phyloP scores from a whole-genome alignment of 768 basidiomycete species.

The Trametes elegans region DNA sequence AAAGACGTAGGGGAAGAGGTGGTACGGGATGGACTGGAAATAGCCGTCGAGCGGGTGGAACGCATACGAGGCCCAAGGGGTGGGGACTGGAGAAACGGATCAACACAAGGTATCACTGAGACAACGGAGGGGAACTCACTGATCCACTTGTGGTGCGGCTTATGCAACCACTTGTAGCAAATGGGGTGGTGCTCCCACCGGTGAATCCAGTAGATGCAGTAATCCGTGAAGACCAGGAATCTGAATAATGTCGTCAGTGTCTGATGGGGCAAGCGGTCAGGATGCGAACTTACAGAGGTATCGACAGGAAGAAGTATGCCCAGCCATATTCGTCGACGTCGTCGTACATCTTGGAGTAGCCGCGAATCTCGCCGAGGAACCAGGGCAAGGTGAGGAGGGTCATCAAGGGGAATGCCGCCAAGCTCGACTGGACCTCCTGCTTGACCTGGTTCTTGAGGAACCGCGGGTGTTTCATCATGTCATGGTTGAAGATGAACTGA shows the following conservation, averaged over 20 bases:
- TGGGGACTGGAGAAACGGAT: conserved; percentile 64
- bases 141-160: conserved; percentile 99
- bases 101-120: not conserved
- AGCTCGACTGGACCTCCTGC: conserved; percentile 71
- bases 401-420: conserved; percentile 82
- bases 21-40: conserved; percentile 91
- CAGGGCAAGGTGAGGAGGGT: conserved; percentile 85
- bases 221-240: conserved; percentile 88
- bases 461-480: conserved; percentile 92
- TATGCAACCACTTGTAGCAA: conserved; percentile 90
- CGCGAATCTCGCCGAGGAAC: conserved; percentile 91
- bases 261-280: not conserved
- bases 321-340: conserved; percentile 78
- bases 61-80: conserved; percentile 95
- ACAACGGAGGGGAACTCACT: conserved; percentile 50
- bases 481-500: conserved; percentile 86
- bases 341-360: conserved; percentile 78
- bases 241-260: conserved; percentile 32
- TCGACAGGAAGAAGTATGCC: conserved; percentile 63
- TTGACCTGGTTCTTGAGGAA: conserved; percentile 88
- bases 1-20: conserved; percentile 86
- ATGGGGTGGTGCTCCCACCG: conserved; percentile 81
- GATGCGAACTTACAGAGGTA: conserved; percentile 55
- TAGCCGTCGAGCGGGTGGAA: conserved; percentile 98
- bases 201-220: conserved; percentile 96